These are phyloP conservation scores for Calocybe indica DNA, from an alignment of 768 basidiomycete genomes.

Conservation along the genomic window DNA sequence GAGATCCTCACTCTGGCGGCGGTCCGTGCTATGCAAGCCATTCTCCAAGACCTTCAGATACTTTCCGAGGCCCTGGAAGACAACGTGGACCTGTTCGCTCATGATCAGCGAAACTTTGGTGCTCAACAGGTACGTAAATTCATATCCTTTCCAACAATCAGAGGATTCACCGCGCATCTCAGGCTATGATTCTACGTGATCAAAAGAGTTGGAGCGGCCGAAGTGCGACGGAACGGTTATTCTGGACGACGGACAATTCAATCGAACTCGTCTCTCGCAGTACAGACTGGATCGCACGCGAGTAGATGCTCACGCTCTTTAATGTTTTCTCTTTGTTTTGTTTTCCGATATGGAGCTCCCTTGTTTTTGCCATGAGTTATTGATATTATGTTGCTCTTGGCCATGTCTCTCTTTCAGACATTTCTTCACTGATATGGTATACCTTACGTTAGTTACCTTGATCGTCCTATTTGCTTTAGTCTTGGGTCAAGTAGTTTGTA, in stretches of 20 bases:
- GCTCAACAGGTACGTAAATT: slow-evolving; percentile 79
- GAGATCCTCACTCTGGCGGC: slow-evolving; percentile 69
- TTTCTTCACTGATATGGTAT: slow-evolving; percentile 3
- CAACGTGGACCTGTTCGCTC: slow-evolving; percentile 86
- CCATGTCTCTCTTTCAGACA: not conserved
- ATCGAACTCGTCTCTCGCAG: slow-evolving; percentile 82
- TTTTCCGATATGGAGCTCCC: slow-evolving; percentile 6
- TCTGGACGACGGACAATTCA: slow-evolving; percentile 90
- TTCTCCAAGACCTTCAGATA: slow-evolving; percentile 82
- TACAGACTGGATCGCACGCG: slow-evolving; percentile 80
- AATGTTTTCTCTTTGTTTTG: slow-evolving; percentile 3
- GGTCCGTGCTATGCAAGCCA: slow-evolving; percentile 77
- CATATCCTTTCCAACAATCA: not conserved
- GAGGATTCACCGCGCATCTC: not conserved
- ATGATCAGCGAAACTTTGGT: slow-evolving; percentile 91
- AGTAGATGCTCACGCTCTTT: slow-evolving; percentile 25
- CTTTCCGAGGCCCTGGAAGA: slow-evolving; percentile 87
- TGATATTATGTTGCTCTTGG: slow-evolving; percentile 10
- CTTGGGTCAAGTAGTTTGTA: slow-evolving; percentile 7
- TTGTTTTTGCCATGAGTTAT: slow-evolving; percentile 4
- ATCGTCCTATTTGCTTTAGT: slow-evolving; percentile 2
- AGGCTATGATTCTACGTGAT: slow-evolving; percentile 95
- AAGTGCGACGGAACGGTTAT: slow-evolving; percentile 85
- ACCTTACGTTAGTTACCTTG: slow-evolving; percentile 5
- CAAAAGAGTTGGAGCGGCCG: slow-evolving; percentile 95